Evolutionary conservation across 148 eudicot species (phyloP).

Genomic region (Tetragonia tetragonoides): DNA sequence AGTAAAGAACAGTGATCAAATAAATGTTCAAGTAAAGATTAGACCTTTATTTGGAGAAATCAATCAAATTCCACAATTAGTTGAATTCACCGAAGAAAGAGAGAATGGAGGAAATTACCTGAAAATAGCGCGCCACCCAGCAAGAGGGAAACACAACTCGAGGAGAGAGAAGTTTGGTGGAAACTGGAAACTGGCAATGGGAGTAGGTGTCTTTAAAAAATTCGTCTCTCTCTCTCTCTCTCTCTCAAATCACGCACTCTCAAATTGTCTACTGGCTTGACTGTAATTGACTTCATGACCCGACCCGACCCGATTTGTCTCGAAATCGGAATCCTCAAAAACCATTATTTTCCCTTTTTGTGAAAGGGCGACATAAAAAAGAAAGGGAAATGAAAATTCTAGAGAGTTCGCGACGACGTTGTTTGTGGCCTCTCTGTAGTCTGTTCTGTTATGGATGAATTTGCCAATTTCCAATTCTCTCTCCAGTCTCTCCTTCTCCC

Average conservation of each 20-base stretch:
- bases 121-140: neutral
- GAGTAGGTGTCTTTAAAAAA: conserved; percentile 1
- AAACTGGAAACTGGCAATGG: neutral
- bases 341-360: too few relatives aligned
- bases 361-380: too few relatives aligned
- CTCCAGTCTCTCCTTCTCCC: too few relatives aligned
- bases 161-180: neutral
- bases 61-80: neutral
- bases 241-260: neutral
- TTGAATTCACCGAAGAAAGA: neutral
- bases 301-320: too few relatives aligned
- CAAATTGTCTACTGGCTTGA: too few relatives aligned
- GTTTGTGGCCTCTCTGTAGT: too few relatives aligned
- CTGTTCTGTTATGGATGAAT: too few relatives aligned
- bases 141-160: neutral
- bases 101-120: neutral
- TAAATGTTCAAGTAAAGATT: neutral
- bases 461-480: too few relatives aligned
- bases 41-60: neutral
- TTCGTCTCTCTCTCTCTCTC: neutral
- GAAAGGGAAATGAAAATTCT: too few relatives aligned
- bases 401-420: too few relatives aligned
- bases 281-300: too few relatives aligned
- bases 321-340: too few relatives aligned
- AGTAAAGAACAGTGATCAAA: neutral